Percentiles rank a stretch among this genome's conserved stretches.
Evolutionary conservation across 441 rosid genomes (phyloP).

Genomic region (Caryocar brasiliense): DNA sequence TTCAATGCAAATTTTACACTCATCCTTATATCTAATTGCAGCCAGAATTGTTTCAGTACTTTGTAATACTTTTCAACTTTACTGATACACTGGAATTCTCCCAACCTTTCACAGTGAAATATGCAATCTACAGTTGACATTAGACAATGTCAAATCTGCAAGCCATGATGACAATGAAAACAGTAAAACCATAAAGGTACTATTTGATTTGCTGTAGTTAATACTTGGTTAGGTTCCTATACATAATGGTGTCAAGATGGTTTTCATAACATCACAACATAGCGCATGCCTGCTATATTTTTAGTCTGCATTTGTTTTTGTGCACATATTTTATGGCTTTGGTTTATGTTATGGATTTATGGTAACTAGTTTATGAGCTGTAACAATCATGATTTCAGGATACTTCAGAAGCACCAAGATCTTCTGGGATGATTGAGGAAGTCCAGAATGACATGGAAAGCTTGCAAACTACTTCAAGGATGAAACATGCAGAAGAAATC

Average conservation of each 20-base stretch:
- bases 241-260: too few species aligned
- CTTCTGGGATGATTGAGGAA: constrained; percentile 6
- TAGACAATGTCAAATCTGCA: constrained; percentile 35
- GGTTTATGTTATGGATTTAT: background rate
- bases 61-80: constrained; percentile 6
- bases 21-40: constrained; percentile 5
- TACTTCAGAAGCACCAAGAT: constrained; percentile 10
- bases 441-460: constrained; percentile 21
- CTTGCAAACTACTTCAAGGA: constrained; percentile 24
- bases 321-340: too few species aligned
- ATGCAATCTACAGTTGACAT: constrained; percentile 37
- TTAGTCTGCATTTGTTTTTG: background rate
- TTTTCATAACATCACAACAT: background rate
- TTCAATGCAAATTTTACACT: background rate
- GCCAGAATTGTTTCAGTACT: constrained; percentile 4
- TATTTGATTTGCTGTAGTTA: background rate
- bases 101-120: constrained; percentile 57
- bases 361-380: background rate
- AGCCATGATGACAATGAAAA: constrained; percentile 24
- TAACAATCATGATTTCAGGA: constrained; percentile 30
- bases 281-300: background rate
- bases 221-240: background rate
- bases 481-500: constrained; percentile 51
- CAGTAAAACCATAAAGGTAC: constrained; percentile 37
- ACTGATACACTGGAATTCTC: constrained; percentile 10